Conservation (phyloP, 345 rosid species). For the Jatropha curcas region DNA sequence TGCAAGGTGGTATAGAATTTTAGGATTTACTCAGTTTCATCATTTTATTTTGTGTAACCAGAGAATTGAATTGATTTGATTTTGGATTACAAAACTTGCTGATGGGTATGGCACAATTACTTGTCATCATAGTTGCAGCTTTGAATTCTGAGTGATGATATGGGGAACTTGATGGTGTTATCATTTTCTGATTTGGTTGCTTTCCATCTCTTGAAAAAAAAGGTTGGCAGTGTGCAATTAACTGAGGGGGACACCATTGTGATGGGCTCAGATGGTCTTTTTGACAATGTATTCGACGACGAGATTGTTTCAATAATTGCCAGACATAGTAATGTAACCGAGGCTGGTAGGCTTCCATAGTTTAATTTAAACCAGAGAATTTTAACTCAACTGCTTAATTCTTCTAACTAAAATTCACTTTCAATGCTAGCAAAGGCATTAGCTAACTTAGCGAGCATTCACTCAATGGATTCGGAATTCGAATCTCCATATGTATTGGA, state of each 20-base stretch:
- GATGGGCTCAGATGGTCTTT: conserved; percentile 93
- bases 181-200: conserved; percentile 4
- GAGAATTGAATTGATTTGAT: too few relatives aligned
- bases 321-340: conserved; percentile 41
- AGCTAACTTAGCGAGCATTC: conserved; percentile 65
- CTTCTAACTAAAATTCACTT: conserved; percentile 19
- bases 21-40: too few relatives aligned
- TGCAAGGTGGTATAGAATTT: not conserved
- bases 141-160: too few relatives aligned
- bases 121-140: too few relatives aligned
- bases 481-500: conserved; percentile 87
- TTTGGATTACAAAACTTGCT: too few relatives aligned
- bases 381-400: conserved; percentile 11
- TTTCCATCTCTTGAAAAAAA: conserved; percentile 20
- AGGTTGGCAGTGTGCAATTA: conserved; percentile 68
- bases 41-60: too few relatives aligned
- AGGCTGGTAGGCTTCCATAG: conserved; percentile 53
- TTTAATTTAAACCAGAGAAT: not conserved
- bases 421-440: conserved; percentile 71
- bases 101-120: too few relatives aligned
- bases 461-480: conserved; percentile 61
- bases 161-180: not conserved
- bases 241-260: conserved; percentile 64
- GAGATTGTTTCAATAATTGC: conserved; percentile 65
- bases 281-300: conserved; percentile 75